Base-by-base conservation (phyloP, 345 rosid species). In the Carallia pectinifolia region DNA sequence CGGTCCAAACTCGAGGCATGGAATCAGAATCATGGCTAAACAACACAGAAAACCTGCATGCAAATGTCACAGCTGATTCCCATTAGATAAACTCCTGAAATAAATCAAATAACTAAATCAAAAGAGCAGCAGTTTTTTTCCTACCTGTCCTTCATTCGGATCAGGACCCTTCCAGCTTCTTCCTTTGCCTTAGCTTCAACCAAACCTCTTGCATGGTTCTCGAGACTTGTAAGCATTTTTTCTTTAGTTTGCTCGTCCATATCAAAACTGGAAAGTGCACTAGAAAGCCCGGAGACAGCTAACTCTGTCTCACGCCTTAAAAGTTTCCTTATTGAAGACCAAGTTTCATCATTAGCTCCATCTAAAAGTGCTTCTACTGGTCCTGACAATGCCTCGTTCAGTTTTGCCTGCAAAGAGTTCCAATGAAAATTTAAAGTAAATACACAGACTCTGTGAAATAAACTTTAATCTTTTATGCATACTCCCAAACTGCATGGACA, bases 1-100 rank as follows among this genome's bases (percentile, higher is more conserved):
- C 98, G 6, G 90, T 92, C 99, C 99, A 96, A 71, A 96, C 83
- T 55, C 99, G 93, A 15, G 99, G 96, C 95, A 96, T 90, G 68
- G 99, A 96, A 71, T 96, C 99, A 69, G 96, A 74, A 82, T 92
- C 99, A 75, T 87, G 97, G 84, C 94, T 88, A 64, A 96, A 92
- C 74, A 96, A 77, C 72, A 80, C 85, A 59, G 98, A 74, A 85
- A 96, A 96, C 85, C 99, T 96, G 90, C 23, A 71, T 17, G 64
- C 65, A 69, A 74, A 67, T 33, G 61, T 64, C 53, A 13, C 27
- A 61, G 71, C 66, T 64, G 79, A 77, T 70, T 63, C 66, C 58
- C 17, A 53, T 66, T 65, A 71, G 40, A 44, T 62, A 34, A 27
- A 56, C 53, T 53, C 17, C 16, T 48, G 27, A 55, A 72, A 50